Percentiles rank a stretch among this genome's conserved stretches.
These are phyloP conservation scores for Solanum microdontum DNA, from an alignment of 257 asterid species.

Conservation along the genomic window DNA sequence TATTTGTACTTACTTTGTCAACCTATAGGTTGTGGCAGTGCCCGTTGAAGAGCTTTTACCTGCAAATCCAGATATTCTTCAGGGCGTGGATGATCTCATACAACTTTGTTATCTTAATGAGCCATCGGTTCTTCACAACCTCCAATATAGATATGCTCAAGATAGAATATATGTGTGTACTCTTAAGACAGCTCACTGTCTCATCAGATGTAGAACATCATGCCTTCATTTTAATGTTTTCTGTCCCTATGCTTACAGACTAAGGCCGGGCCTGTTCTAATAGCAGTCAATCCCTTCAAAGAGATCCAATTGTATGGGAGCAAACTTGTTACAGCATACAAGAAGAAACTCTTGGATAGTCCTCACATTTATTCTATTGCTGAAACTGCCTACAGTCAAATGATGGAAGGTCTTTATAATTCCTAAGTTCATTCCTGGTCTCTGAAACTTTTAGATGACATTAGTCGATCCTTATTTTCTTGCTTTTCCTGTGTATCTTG, in stretches of 20 bases:
- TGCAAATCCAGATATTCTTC: slow-evolving; percentile 88
- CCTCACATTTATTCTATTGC: slow-evolving; percentile 88
- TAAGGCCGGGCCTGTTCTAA: slow-evolving; percentile 82
- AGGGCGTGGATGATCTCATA: slow-evolving; percentile 80
- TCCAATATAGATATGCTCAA: slow-evolving; percentile 52
- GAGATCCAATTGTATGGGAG: slow-evolving; percentile 54
- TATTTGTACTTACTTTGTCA: neutral
- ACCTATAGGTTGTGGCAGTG: slow-evolving; percentile 49
- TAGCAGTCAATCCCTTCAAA: slow-evolving; percentile 91
- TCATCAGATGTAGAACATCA: neutral
- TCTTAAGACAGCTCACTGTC: neutral
- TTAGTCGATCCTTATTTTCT: neutral
- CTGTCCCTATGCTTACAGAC: slow-evolving; percentile 37
- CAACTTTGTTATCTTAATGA: slow-evolving; percentile 83
- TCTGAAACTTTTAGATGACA: neutral
- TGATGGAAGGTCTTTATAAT: slow-evolving; percentile 63
- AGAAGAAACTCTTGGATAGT: slow-evolving; percentile 53
- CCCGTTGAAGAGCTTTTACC: slow-evolving; percentile 54
- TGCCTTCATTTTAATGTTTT: neutral
- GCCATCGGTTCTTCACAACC: slow-evolving; percentile 90
- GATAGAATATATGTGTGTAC: slow-evolving; percentile 68
- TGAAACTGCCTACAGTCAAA: slow-evolving; percentile 56
- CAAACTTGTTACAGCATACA: slow-evolving; percentile 54
- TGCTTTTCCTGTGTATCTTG: slow-evolving; percentile 16
- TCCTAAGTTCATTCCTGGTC: neutral